Base-by-base conservation (phyloP, 2,329 filamentous ascomycete species). In the Ascochyta viciae-villosae region DNA sequence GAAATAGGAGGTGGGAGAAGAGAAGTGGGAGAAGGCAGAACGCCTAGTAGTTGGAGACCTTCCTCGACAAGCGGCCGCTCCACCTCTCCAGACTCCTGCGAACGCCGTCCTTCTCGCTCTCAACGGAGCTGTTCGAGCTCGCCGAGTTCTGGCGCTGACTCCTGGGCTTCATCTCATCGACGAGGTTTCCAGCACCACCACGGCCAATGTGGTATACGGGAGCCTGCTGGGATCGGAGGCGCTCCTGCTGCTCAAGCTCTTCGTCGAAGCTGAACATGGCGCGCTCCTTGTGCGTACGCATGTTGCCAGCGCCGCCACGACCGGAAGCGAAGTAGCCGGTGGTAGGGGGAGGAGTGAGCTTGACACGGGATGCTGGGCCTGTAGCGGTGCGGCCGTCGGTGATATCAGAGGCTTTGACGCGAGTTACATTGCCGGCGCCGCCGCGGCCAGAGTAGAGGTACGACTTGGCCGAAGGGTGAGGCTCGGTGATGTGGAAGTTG, bases 181-280 rank as follows among this genome's bases (percentile, higher is more conserved):
- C 70, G 38, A 73, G 61, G 73, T 88, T 88, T 46, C 84, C 86
- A 12, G 82, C 83, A 37, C 86, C 86, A 19, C 85, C 86, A 40
- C 86, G 80, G 39, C 86, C 86, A 60, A 87, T 82, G 71, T 87
- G 84, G 79, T 87, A 88, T 58, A 88, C 81, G 16, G 86, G 86
- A 2, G 85, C 84, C 42, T 82, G 78, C 66, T 81, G 76, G 61
- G 80, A 78, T 68, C 82, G 81, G 50, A 84, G 77, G 53, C 81
- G 79, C 60, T 84, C 77, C 57, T 86, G 82, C 54, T 81, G 81
- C 63, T 85, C 81, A 47, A 88, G 80, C 67, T 88, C 86, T 76
- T 88, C 86, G 73, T 89, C 86, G 76, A 90, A 90, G 74, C 82
- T 83, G 80, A 88, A 88, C 72, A 88, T 87, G 67, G 83, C 81